A percentile compares a stretch with the other conserved stretches of the same genome.
Evolutionary conservation across 805 yeast genomes (phyloP).

Genomic region (Starmerella davenportii): DNA sequence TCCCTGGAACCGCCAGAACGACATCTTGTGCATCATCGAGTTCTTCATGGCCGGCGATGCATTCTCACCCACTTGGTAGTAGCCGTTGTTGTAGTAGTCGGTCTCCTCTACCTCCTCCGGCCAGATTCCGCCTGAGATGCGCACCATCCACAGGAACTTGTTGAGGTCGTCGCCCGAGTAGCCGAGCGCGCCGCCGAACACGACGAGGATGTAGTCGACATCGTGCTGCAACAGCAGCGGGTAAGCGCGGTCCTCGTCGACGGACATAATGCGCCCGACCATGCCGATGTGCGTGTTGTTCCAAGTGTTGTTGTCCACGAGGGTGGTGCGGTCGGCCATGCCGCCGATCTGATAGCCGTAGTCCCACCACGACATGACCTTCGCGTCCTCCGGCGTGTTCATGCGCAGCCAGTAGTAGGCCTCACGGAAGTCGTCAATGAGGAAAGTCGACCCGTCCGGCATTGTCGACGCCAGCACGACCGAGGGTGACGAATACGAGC

Average conservation of each 20-base stretch:
- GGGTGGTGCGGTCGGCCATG: conserved; percentile 97
- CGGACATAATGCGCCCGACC: conserved; percentile 95
- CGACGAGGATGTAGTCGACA: conserved; percentile 82
- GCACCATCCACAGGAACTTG: conserved; percentile 96
- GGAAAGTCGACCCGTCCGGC: conserved; percentile 67
- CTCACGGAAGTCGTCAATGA: conserved; percentile 95
- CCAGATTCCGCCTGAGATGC: conserved; percentile 98
- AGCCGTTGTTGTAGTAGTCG: conserved; percentile 72
- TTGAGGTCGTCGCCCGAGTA: conserved; percentile 92
- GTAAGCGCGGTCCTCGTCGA: conserved; percentile 73
- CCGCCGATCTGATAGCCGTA: conserved; percentile 99
- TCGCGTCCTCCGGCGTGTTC: conserved; percentile 93
- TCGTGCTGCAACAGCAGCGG: conserved; percentile 77
- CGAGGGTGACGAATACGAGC: conserved; percentile 93
- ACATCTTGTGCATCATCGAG: conserved; percentile 86
- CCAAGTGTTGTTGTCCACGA: conserved; percentile 98
- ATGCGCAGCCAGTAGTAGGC: conserved; percentile 97
- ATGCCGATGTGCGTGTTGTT: conserved; percentile 98
- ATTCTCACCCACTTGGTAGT: conserved; percentile 63
- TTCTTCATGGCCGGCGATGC: conserved; percentile 78
- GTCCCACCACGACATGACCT: conserved; percentile 99
- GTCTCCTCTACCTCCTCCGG: conserved; percentile 92
- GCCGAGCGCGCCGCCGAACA: conserved; percentile 88
- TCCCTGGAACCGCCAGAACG: conserved; percentile 65
- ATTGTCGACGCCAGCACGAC: conserved; percentile 73